A percentile compares a stretch with the other conserved stretches of the same genome.
phyloP scores from a whole-genome alignment of 2,329 filamentous ascomycete genomes.

The Penicillium vulpinum region DNA sequence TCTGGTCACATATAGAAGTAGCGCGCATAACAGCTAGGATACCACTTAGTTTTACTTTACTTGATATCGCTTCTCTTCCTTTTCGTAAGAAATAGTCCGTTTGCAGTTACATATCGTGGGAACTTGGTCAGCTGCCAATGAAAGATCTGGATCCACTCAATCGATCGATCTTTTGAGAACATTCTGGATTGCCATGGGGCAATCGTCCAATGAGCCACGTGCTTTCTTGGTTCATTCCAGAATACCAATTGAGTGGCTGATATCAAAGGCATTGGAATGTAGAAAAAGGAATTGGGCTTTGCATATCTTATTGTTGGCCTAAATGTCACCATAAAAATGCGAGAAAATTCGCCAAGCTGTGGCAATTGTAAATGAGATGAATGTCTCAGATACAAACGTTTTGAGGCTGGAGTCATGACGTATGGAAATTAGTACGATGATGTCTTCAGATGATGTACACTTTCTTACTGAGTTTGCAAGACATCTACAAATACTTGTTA shows the following conservation, averaged over 20 bases:
- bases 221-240: background rate
- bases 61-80: background rate
- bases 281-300: background rate
- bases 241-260: background rate
- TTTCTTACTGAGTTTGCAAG: background rate
- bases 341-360: background rate
- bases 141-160: background rate
- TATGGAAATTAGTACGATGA: constrained; percentile 3
- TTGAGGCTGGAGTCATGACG: constrained; percentile 14
- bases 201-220: background rate
- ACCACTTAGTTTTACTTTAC: background rate
- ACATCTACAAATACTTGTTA: background rate
- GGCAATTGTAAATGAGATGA: background rate
- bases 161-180: background rate
- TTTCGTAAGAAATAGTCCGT: background rate
- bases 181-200: background rate
- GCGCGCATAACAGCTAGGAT: background rate
- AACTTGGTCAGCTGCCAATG: constrained; percentile 3
- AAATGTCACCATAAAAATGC: background rate
- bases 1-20: background rate
- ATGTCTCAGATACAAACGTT: background rate
- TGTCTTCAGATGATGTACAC: constrained; percentile 1
- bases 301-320: background rate
- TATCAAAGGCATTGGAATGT: background rate
- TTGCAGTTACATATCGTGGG: background rate